These are phyloP conservation scores for Golubevia sp. DNA, from an alignment of 1,284 basidiomycete genomes.

Conservation along the genomic window DNA sequence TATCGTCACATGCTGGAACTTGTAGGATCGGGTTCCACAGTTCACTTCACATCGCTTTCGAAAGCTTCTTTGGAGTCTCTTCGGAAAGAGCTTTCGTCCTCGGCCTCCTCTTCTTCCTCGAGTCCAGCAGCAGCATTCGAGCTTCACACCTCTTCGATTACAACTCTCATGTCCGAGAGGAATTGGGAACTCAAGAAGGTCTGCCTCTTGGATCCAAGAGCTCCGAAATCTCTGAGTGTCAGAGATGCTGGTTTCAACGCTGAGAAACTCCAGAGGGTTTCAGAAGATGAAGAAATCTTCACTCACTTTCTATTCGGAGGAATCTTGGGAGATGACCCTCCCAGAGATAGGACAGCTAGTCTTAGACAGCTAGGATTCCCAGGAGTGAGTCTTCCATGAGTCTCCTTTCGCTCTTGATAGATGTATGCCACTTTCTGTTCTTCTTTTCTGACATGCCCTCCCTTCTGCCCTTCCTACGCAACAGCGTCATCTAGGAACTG, in stretches of 20 bases:
- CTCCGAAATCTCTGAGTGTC: conserved; percentile 63
- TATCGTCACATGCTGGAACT: conserved; percentile 81
- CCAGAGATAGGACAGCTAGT: conserved; percentile 80
- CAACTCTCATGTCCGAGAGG: conserved; percentile 70
- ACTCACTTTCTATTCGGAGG: conserved; percentile 55
- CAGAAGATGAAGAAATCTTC: conserved; percentile 60
- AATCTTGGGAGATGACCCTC: conserved; percentile 81
- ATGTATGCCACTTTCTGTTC: neutral
- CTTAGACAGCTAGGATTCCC: conserved; percentile 85
- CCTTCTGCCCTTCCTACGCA: neutral
- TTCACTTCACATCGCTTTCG: conserved; percentile 85
- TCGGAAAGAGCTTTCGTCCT: conserved; percentile 62
- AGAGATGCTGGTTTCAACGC: conserved; percentile 2
- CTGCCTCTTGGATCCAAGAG: conserved; percentile 86
- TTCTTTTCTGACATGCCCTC: neutral
- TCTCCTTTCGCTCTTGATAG: too few relatives aligned
- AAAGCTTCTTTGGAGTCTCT: conserved; percentile 71
- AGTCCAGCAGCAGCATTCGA: conserved; percentile 65
- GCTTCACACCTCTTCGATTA: conserved; percentile 71
- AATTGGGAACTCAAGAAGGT: conserved; percentile 69
- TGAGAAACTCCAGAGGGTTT: conserved; percentile 23
- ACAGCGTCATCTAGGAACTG: conserved; percentile 50
- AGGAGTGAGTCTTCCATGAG: conserved; percentile 32
- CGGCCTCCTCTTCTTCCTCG: conserved; percentile 21
- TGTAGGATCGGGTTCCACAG: conserved; percentile 70